Evolutionary conservation across 2,329 filamentous ascomycete genomes (phyloP).

Genomic region (Ophiostoma sp.): DNA sequence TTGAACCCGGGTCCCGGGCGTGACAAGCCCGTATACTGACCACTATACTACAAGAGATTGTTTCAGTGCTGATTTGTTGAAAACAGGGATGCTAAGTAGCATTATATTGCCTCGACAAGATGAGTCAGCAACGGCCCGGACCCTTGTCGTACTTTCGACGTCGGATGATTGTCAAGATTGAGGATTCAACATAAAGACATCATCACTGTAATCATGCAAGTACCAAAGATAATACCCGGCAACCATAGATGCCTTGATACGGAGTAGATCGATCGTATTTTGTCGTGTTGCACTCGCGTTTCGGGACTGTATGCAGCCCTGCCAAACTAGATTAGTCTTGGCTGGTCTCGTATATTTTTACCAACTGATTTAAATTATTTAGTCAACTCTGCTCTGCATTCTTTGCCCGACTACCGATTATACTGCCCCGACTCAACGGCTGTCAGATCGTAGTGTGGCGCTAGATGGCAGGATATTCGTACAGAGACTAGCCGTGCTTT

Average conservation of each 20-base stretch:
- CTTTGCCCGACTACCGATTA: too few species aligned
- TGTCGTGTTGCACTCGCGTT: background rate
- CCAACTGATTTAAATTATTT: too few species aligned
- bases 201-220: too few species aligned
- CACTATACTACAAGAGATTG: slow-evolving; percentile 26
- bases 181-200: too few species aligned
- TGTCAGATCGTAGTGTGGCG: background rate
- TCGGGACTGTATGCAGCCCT: background rate
- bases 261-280: background rate
- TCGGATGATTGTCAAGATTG: too few species aligned
- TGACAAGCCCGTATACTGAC: slow-evolving; percentile 28
- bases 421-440: background rate
- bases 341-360: too few species aligned
- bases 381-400: too few species aligned
- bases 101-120: background rate
- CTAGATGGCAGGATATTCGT: background rate
- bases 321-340: too few species aligned
- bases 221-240: background rate
- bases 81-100: background rate
- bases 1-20: slow-evolving; percentile 27
- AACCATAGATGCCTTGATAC: too few species aligned
- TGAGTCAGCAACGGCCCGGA: background rate
- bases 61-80: slow-evolving; percentile 12
- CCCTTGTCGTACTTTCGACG: too few species aligned
- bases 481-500: background rate